A percentile compares a stretch with the other conserved stretches of the same genome.
phyloP scores from a whole-genome alignment of 257 asterid genomes.

The Plectranthus barbatus region DNA sequence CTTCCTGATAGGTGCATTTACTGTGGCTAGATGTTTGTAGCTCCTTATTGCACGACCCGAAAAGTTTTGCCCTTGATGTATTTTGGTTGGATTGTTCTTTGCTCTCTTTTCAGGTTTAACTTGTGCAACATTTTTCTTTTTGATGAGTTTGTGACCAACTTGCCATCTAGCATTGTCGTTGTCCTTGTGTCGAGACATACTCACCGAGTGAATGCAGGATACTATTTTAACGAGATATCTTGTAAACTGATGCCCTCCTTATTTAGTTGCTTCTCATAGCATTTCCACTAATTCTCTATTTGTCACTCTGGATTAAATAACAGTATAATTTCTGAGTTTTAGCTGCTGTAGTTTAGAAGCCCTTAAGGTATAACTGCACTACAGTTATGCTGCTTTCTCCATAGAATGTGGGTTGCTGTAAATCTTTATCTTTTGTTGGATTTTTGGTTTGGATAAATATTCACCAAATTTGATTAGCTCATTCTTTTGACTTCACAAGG shows the following conservation, averaged over 20 bases:
- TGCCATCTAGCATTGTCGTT: not conserved
- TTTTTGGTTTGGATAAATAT: not conserved
- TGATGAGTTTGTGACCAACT: not conserved
- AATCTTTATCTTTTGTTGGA: not conserved
- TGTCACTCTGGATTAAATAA: not conserved
- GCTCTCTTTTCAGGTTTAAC: not conserved
- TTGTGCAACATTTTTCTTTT: too few relatives aligned
- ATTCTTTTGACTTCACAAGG: conserved; percentile 24
- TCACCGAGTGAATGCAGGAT: not conserved
- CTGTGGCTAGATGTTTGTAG: too few relatives aligned
- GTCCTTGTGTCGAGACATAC: not conserved
- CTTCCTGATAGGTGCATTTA: not conserved
- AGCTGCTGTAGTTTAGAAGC: not conserved
- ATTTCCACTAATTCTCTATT: not conserved
- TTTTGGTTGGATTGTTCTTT: not conserved
- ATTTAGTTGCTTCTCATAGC: not conserved
- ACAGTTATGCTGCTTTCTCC: not conserved
- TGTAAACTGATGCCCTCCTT: not conserved
- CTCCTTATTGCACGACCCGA: not conserved
- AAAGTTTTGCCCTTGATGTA: not conserved
- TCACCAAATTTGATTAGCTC: not conserved
- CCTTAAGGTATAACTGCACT: not conserved
- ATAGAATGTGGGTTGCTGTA: not conserved
- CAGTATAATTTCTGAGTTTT: not conserved
- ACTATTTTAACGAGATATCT: not conserved